These are phyloP conservation scores for Phoma sp. DNA, from an alignment of 2,329 filamentous ascomycete species.

Conservation along the genomic window DNA sequence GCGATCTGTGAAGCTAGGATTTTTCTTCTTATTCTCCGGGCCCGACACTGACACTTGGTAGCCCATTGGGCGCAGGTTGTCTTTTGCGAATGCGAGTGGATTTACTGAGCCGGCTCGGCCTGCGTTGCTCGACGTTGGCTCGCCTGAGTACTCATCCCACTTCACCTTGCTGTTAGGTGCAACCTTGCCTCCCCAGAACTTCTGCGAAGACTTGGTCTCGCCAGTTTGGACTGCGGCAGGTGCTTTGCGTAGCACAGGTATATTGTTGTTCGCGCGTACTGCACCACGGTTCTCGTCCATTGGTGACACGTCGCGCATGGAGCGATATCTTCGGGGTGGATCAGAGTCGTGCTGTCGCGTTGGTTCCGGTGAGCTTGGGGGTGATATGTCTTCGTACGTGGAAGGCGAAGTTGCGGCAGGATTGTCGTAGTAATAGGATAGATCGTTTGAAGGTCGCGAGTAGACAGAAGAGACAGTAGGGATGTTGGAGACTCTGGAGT, in stretches of 20 bases:
- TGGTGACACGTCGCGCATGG: slow-evolving; percentile 49
- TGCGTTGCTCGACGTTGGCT: slow-evolving; percentile 62
- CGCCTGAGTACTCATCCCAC: slow-evolving; percentile 72
- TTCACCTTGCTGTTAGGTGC: slow-evolving; percentile 46
- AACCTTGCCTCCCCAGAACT: slow-evolving; percentile 47
- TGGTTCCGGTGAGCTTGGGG: slow-evolving; percentile 49
- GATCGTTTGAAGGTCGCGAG: slow-evolving; percentile 60
- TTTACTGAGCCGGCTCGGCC: slow-evolving; percentile 65
- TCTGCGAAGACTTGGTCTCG: slow-evolving; percentile 32
- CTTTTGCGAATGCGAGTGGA: slow-evolving; percentile 52
- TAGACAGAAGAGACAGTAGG: slow-evolving; percentile 64
- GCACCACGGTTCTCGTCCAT: slow-evolving; percentile 46
- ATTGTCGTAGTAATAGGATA: slow-evolving; percentile 30
- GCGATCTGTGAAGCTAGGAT: slow-evolving; percentile 41
- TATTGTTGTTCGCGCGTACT: slow-evolving; percentile 31
- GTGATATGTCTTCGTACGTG: slow-evolving; percentile 45
- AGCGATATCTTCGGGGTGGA: slow-evolving; percentile 37
- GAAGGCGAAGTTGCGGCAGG: slow-evolving; percentile 24
- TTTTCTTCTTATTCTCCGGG: slow-evolving; percentile 30
- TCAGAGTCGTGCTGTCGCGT: slow-evolving; percentile 28
- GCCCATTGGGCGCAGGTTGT: slow-evolving; percentile 32
- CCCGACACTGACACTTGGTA: slow-evolving; percentile 44
- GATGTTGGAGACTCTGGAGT: slow-evolving; percentile 36
- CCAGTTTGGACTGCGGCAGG: slow-evolving; percentile 29
- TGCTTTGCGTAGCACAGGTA: slow-evolving; percentile 45